Evolutionary conservation across 1,284 basidiomycete species (phyloP), one percentile per base, ranked within the genome.

Genomic region (Ustilago esculenta): DNA sequence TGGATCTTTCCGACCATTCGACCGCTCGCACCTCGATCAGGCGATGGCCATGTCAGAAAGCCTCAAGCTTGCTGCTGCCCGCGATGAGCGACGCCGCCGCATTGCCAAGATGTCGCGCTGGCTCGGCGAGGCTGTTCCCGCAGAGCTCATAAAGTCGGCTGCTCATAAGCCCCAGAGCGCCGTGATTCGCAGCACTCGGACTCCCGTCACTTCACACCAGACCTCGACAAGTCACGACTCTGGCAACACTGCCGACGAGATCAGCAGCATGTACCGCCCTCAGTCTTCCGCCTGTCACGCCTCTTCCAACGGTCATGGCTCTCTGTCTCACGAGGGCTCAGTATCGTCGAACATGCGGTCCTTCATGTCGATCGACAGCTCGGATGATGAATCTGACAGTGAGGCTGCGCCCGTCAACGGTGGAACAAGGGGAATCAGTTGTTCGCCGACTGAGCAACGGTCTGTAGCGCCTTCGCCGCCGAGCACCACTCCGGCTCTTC

Each of bases 71-170:
- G 57, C 60, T 8, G 54, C 48, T 25, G 48, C 51, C 12, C 53
- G 73, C 33, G 73, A 73, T 8, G 75, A 73, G 35, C 66, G 73
- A 11, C 53, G 73, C 17, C 55, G 63, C 29, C 58, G 59, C 20
- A 54, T 77, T 12, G 71, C 67, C 30, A 77, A 77, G 46, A 70
- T 77, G 58, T 65, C 65, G 30, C 63, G 67, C 11, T 77, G 72
- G 75, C 71, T 77, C 14, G 75, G 75, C 23, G 73, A 71, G 49
- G 60, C 61, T 12, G 60, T 71, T 9, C 68, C 60, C 5, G 69
- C 59, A 10, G 70, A 66, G 45, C 58, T 71, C 32, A 60, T 71
- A 24, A n/a, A 43, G 23, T 37, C 61, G 10, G 49, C 27, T 9
- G 23, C 36, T 11, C 18, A 24, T 27, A 35, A 57, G 18, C 23